phyloP scores from a whole-genome alignment of 192 early-diverging fungal species.

The Gorgonomyces haynaldii region DNA sequence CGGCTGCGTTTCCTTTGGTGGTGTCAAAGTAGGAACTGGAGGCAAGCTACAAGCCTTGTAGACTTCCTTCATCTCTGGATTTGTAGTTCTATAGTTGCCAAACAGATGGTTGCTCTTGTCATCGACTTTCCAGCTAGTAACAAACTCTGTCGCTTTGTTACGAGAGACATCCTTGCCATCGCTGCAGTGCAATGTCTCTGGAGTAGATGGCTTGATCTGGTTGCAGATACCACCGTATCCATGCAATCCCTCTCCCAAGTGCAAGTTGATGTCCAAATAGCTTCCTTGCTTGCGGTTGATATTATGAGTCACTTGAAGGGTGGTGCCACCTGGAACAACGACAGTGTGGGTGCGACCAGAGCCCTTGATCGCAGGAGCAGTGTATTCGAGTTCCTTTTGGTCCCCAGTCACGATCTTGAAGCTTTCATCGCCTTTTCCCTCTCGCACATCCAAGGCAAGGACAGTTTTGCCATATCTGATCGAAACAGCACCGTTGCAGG shows the following conservation, averaged over 20 bases:
- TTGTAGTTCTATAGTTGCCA: background rate
- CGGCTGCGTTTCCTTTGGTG: background rate
- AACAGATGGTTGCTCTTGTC: background rate
- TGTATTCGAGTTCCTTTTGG: constrained; percentile 1
- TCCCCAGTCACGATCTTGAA: background rate
- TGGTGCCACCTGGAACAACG: constrained; percentile 2
- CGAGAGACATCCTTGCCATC: background rate
- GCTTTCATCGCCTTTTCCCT: background rate
- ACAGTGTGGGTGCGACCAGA: background rate
- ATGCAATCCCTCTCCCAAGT: background rate
- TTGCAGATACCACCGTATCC: background rate
- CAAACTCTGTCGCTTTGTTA: background rate
- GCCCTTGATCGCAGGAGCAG: background rate
- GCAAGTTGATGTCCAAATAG: background rate
- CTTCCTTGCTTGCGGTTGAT: background rate
- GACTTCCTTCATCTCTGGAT: background rate
- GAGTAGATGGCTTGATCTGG: background rate
- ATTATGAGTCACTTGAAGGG: background rate
- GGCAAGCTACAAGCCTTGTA: background rate
- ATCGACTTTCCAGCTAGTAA: background rate
- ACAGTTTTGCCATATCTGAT: constrained; percentile 4
- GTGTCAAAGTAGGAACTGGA: background rate
- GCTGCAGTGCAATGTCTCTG: background rate
- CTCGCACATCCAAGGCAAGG: background rate
- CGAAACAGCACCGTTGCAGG: constrained; percentile 1